A percentile compares a stretch with the other conserved stretches of the same genome.
phyloP scores from a whole-genome alignment of 768 basidiomycete genomes.

The Leccinum longicurvipes region DNA sequence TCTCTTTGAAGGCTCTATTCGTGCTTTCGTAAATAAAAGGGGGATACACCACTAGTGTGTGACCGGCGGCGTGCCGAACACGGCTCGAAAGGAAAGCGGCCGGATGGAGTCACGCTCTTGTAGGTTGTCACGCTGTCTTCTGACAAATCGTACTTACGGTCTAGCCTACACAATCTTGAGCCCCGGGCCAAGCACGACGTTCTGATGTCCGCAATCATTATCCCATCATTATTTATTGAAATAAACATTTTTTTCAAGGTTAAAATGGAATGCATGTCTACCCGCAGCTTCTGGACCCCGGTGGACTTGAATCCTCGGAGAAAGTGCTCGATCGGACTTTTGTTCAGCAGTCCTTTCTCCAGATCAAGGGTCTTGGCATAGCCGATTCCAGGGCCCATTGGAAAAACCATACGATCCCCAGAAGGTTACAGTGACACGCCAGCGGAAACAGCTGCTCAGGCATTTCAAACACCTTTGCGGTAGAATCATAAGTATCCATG shows the following conservation, averaged over 20 bases:
- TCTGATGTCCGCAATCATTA: too few relatives aligned
- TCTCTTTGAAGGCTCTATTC: background rate
- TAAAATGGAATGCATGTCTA: background rate
- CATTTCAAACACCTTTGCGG: background rate
- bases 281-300: background rate
- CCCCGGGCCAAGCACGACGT: too few relatives aligned
- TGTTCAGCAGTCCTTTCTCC: background rate
- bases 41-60: too few relatives aligned
- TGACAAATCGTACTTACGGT: too few relatives aligned
- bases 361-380: background rate
- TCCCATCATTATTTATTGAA: too few relatives aligned
- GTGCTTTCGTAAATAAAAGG: background rate
- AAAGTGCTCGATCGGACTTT: background rate
- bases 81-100: too few relatives aligned
- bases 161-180: too few relatives aligned
- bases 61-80: background rate
- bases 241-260: too few relatives aligned
- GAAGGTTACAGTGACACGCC: background rate
- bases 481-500: background rate
- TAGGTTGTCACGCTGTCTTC: conserved; percentile 15
- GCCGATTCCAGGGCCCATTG: background rate
- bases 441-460: background rate
- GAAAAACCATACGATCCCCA: background rate
- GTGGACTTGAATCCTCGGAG: background rate
- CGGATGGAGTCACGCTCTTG: background rate